Evolutionary conservation across 306 rosid species (phyloP).

Genomic region (Cicer arietinum): DNA sequence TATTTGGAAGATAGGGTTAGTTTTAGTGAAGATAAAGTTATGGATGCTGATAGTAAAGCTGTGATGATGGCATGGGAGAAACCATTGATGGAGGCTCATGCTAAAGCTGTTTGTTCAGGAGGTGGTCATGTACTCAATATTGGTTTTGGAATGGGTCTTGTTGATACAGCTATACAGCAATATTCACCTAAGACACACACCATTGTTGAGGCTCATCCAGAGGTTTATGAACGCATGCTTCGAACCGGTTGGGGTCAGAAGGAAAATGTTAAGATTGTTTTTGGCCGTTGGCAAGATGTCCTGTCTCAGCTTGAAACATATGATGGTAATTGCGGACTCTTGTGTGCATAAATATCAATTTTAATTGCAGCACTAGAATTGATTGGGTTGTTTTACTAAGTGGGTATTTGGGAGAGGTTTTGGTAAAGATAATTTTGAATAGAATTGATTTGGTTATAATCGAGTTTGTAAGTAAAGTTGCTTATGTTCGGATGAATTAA

Average conservation of each 20-base stretch:
- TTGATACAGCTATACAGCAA: slow-evolving; percentile 86
- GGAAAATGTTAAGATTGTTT: slow-evolving; percentile 70
- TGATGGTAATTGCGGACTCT: slow-evolving; percentile 66
- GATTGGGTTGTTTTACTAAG: not conserved
- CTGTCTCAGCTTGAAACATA: slow-evolving; percentile 67
- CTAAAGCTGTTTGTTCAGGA: slow-evolving; percentile 88
- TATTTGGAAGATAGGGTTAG: slow-evolving; percentile 84
- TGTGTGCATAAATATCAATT: slow-evolving; percentile 10
- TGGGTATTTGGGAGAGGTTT: not conserved
- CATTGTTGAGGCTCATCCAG: slow-evolving; percentile 91
- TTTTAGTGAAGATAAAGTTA: slow-evolving; percentile 85
- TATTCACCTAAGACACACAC: slow-evolving; percentile 72
- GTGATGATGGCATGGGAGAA: slow-evolving; percentile 99
- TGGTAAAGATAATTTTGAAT: not conserved
- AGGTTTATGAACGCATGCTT: slow-evolving; percentile 80
- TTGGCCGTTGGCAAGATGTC: slow-evolving; percentile 93
- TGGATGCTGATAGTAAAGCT: slow-evolving; percentile 86
- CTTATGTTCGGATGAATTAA: not conserved
- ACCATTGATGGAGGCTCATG: slow-evolving; percentile 98
- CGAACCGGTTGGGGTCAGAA: slow-evolving; percentile 71
- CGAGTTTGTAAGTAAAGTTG: not conserved
- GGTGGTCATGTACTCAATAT: slow-evolving; percentile 82
- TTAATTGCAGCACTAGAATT: slow-evolving; percentile 14
- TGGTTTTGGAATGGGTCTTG: slow-evolving; percentile 96
- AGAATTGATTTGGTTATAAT: not conserved